A percentile compares a stretch with the other conserved stretches of the same genome.
Conservation (phyloP, 768 basidiomycete species). For the Grammothele lineata region DNA sequence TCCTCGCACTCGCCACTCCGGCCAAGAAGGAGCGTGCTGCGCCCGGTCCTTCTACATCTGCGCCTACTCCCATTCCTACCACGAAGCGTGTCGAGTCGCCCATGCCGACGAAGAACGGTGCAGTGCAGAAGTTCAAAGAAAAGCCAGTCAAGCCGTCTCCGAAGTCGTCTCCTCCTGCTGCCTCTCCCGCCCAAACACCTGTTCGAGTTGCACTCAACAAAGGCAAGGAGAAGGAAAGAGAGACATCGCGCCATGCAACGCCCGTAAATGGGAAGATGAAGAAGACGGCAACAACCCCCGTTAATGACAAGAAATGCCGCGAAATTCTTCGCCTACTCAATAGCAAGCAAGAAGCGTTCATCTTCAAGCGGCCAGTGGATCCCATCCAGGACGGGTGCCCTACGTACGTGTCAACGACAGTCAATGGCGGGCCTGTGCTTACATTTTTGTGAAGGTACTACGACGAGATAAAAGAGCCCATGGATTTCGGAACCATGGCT, state of each 20-base stretch:
- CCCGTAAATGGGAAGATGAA: conserved; percentile 34
- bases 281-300: conserved; percentile 36
- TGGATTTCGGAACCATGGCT: conserved; percentile 87
- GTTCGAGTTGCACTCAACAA: conserved; percentile 43
- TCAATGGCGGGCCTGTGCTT: too few species aligned
- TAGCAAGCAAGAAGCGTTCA: conserved; percentile 60
- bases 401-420: conserved; percentile 59
- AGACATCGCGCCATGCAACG: conserved; percentile 34
- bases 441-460: conserved; percentile 63
- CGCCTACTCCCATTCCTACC: background rate
- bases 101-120: conserved; percentile 5
- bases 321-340: conserved; percentile 58
- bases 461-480: conserved; percentile 86
- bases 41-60: conserved; percentile 16
- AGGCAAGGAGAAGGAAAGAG: conserved; percentile 74
- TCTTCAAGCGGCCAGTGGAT: conserved; percentile 83
- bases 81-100: conserved; percentile 11
- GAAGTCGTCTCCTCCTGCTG: conserved; percentile 21
- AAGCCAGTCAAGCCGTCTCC: conserved; percentile 30
- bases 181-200: conserved; percentile 23
- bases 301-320: conserved; percentile 83
- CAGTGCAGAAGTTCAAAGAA: conserved; percentile 41
- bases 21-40: conserved; percentile 47
- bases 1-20: conserved; percentile 58
- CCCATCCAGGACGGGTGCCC: conserved; percentile 82